Conservation (phyloP, 345 rosid species). For the Corchorus olitorius region DNA sequence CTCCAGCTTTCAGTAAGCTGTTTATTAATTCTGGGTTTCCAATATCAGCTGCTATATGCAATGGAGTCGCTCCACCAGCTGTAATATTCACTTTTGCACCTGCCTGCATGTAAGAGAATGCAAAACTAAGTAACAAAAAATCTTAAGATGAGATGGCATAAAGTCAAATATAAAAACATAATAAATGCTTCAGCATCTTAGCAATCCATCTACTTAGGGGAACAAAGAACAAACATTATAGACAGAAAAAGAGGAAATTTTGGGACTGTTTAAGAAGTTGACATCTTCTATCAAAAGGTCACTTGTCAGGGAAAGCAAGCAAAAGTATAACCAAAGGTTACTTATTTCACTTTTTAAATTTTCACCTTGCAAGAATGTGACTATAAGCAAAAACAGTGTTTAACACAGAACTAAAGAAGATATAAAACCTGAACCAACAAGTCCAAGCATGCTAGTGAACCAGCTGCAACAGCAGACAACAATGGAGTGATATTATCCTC, state of each 20-base stretch:
- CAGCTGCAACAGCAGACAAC: conserved; percentile 67
- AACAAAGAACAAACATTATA: background rate
- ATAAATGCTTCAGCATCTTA: background rate
- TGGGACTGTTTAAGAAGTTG: background rate
- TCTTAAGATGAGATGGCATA: background rate
- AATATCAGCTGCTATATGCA: conserved; percentile 87
- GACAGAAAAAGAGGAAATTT: background rate
- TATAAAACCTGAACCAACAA: conserved; percentile 68
- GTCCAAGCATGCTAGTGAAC: conserved; percentile 75
- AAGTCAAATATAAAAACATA: background rate
- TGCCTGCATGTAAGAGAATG: conserved; percentile 51
- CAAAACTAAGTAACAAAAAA: conserved; percentile 9
- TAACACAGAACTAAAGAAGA: conserved; percentile 21
- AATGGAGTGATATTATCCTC: too few relatives aligned
- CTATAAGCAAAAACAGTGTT: background rate
- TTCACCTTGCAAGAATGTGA: background rate
- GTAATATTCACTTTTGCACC: conserved; percentile 75
- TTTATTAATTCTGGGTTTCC: conserved; percentile 69
- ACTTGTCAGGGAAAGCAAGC: background rate
- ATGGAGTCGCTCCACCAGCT: conserved; percentile 92
- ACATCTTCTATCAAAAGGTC: background rate
- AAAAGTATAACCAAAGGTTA: background rate
- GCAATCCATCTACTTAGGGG: background rate
- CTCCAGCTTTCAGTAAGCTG: conserved; percentile 76
- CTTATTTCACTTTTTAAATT: too few relatives aligned